Evolutionary conservation across 805 yeast genomes (phyloP), one percentile per base, ranked within the genome.

Genomic region (Zygoascus tannicola): DNA sequence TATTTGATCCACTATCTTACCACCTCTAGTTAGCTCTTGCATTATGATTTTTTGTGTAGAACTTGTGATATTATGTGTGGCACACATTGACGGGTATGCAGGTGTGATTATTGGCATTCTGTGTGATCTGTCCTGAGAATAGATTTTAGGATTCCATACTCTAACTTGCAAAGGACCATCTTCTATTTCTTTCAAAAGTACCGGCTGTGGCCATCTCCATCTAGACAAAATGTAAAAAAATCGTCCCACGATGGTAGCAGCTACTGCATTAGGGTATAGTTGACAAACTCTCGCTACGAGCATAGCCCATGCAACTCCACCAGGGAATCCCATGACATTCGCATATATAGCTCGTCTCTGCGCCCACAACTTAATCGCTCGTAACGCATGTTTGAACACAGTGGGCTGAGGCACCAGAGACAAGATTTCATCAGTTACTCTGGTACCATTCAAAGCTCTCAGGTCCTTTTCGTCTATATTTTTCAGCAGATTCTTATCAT

Each of bases 241-340:
- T 58, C 87, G 84, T 47, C 81, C 78, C n/a, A 92, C 80, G 42
- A 92, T 82, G 2, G 84, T 86, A 0, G 97, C 85, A 49, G 96
- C 81, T 10, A 87, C 94, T 0, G 97, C 94, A 63, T 90, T 90
- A 7, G 98, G 98, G 60, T 90, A 92, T 41, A 92, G 66, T 62
- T 92, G 98, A 63, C 98, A 92, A 22, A 92, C 86, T 55, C 98
- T 73, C 1, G 97, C 98, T n/a, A 88, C 97, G 34, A 92, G 64
- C 97, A 92, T 92, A 0, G 98, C 98, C 98, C 98, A 92, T 1
- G 98, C 98, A 40, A 92, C 98, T 63, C 98, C 98, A 57, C 98
- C 98, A 1, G 97, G 98, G 64, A 90, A 92, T 0, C 98, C 98
- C 73, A 82, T 85, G 37, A 92, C 82, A 58, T 92, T 92, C 4